A percentile compares a stretch with the other conserved stretches of the same genome.
These are phyloP conservation scores for Typha latifolia DNA, from an alignment of 176 grass and related monocot species.

Conservation along the genomic window DNA sequence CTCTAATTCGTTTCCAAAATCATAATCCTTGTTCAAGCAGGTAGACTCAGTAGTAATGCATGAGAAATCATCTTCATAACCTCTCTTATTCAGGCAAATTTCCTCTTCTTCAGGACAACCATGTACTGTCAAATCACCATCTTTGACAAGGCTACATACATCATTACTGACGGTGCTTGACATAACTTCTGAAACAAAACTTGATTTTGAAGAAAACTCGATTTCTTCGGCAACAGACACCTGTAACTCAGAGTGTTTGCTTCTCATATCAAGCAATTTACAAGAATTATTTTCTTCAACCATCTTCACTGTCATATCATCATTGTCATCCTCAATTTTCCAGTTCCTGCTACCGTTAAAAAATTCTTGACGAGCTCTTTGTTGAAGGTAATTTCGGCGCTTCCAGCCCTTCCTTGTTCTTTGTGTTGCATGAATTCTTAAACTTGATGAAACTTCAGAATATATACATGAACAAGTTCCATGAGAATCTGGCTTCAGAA, in stretches of 20 bases:
- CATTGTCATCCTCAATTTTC: conserved; percentile 38
- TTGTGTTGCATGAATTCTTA: conserved; percentile 46
- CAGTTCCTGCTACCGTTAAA: conserved; percentile 73
- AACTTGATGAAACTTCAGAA: conserved; percentile 31
- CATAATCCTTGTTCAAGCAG: conserved; percentile 19
- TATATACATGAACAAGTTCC: conserved; percentile 14
- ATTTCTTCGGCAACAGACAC: conserved; percentile 23
- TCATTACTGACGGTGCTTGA: conserved; percentile 42
- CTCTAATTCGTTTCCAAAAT: conserved; percentile 42
- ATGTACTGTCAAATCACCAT: conserved; percentile 48
- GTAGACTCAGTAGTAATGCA: conserved; percentile 30
- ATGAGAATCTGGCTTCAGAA: conserved; percentile 14
- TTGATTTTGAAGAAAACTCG: conserved; percentile 34
- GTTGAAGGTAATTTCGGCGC: conserved; percentile 54
- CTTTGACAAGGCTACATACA: conserved; percentile 31
- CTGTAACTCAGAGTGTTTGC: conserved; percentile 26
- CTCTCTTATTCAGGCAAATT: conserved; percentile 26
- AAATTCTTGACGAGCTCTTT: conserved; percentile 75
- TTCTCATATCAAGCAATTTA: conserved; percentile 37
- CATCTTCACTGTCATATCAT: conserved; percentile 85
- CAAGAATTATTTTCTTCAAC: conserved; percentile 41
- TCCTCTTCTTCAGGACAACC: conserved; percentile 27
- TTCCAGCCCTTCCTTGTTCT: conserved; percentile 77
- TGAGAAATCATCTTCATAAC: conserved; percentile 26
- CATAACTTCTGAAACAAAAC: conserved; percentile 35